Base-by-base conservation (phyloP, 192 early-diverging fungal species). In the Pecoramyces ruminantium region DNA sequence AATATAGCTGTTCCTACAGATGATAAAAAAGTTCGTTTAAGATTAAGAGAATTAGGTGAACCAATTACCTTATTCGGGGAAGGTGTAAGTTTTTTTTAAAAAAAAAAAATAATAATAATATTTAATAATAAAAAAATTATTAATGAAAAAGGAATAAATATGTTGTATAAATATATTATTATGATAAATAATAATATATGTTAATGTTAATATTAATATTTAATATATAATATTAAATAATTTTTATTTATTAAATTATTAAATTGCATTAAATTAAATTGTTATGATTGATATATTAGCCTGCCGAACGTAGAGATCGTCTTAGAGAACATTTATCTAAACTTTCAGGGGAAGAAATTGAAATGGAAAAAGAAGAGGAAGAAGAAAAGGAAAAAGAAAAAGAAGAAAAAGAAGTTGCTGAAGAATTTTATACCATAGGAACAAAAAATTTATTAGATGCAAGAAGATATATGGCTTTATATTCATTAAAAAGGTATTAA, bases 11-110 rank as follows among this genome's bases (percentile, higher is more conserved):
- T 98, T 0, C 97, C 97, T 4, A 99, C 97, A 13, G 93, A 95
- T 51, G 97, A 99, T 85, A 82, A 83, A 18, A 86, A 90, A 58
- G 96, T 99, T 25, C 84, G 93, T 25, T 86, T 86, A 67, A 85
- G 88, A 78, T 87, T 99, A 42, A 86, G 95, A 77, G 92, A 95
- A 77, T 84, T 92, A 38, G 91, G 89, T 2, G 93, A 96, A 78
- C 97, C 97, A 2, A 92, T 95, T 82, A 96, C 95, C 78, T 85
- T 97, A 0, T 99, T 99, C 85, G 97, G 92, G 39, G 97, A 99
- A 90, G 97, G 94, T 77, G 94, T 94, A 91, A 83, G 88, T 80
- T 12, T 34, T 39, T 39, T 4, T 29, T n/a, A 3, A 13, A 34
- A 83, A 4, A 28, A 87, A 29, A 6, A 34, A 34, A 34, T 34